These are phyloP conservation scores for Quercus lobata DNA, from an alignment of 331 rosid genomes.

Conservation along the genomic window DNA sequence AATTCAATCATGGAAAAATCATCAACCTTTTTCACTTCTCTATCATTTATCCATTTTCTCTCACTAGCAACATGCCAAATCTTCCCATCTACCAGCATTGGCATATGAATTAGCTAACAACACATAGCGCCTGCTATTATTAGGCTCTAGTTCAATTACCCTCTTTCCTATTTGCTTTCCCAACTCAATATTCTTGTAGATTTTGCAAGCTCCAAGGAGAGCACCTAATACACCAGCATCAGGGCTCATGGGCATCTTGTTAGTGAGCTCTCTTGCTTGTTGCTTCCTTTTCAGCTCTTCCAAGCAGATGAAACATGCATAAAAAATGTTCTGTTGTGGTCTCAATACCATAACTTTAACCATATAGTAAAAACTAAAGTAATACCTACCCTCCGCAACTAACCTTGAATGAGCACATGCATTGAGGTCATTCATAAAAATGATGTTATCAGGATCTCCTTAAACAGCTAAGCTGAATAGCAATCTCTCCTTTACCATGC, in stretches of 20 bases:
- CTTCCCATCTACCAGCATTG: constrained; percentile 54
- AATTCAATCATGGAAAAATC: constrained; percentile 59
- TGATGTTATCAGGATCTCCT: constrained; percentile 52
- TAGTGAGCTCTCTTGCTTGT: constrained; percentile 45
- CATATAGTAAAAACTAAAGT: constrained; percentile 30
- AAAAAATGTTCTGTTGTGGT: constrained; percentile 54
- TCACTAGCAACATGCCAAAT: constrained; percentile 40
- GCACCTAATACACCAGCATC: constrained; percentile 62
- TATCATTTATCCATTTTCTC: constrained; percentile 58
- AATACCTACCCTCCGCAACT: constrained; percentile 39
- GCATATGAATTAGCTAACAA: constrained; percentile 59
- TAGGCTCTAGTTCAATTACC: constrained; percentile 58
- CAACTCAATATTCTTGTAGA: constrained; percentile 46
- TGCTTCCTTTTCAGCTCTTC: constrained; percentile 48
- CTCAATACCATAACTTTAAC: constrained; percentile 31
- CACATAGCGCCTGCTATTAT: constrained; percentile 60
- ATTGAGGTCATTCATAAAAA: constrained; percentile 54
- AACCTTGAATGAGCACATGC: constrained; percentile 71
- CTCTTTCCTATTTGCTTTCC: constrained; percentile 47
- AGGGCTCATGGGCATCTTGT: constrained; percentile 54
- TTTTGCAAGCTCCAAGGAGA: constrained; percentile 69
- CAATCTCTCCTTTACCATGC: constrained; percentile 61
- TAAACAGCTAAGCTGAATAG: constrained; percentile 43
- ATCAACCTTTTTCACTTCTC: constrained; percentile 60
- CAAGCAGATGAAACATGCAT: constrained; percentile 63